Base-by-base conservation (phyloP, 257 asterid species). In the Solanum chilense region DNA sequence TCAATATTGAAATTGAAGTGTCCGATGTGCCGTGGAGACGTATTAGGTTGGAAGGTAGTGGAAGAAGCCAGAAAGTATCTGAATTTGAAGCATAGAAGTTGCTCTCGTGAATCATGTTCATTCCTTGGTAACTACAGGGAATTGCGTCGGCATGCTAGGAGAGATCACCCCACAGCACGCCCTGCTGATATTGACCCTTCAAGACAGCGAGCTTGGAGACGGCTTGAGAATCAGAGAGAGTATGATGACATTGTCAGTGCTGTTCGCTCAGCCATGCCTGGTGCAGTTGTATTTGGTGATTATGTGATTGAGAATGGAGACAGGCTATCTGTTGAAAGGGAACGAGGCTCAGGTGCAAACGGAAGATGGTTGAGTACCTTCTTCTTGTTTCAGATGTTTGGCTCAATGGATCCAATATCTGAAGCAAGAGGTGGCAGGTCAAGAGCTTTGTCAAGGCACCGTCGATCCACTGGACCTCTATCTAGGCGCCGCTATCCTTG, bases 151-250 rank as follows among this genome's bases (percentile, higher is more conserved):
- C 99, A 95, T 88, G 99, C 98, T 39, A 90, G 98, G 91, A 89
- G 94, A 86, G 95, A 91, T 82, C 99, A 96, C 82, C 99, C 99
- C 1, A 89, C 95, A 3, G 95, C 90, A 15, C 94, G 95, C 13
- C 99, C 99, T 2, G 95, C 98, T 58, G 97, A 97, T 76, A 87
- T 97, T 7, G 98, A 95, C 89, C 98, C 98, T 9, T 87, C 94
- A 5, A 93, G 98, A 76, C 94, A 95, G 89, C 90, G 93, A 87
- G 97, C 94, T 9, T 95, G 99, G 99, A 91, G 91, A 20, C 94
- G 88, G 86, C 93, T 97, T 21, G 95, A 95, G 87, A 92, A 92
- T 84, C 98, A 94, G 88, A 91, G 98, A 80, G 98, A 94, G 91
- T 91, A 94, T 82, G 93, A 91, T 84, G 99, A 97, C 87, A 92